Evolutionary conservation across 345 rosid genomes (phyloP), one percentile per base, ranked within the genome.

Genomic region (Moricandia moricandioides): DNA sequence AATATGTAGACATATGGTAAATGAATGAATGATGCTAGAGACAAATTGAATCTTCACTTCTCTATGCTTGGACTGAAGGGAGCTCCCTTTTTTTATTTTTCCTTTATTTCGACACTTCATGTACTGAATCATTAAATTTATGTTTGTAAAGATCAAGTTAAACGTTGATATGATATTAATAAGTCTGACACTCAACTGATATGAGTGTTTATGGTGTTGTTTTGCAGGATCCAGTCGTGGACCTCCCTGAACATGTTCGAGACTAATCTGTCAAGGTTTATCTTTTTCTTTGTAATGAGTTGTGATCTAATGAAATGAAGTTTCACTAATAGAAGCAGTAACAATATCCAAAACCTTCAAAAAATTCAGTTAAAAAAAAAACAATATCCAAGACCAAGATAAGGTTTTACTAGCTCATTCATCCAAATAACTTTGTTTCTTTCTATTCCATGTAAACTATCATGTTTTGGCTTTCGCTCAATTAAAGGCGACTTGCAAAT

Each of bases 21-120:
- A 74, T 79, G 82, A 79, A 30, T 79, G 24, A 74, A 79, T 79
- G 79, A 79, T 74, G 72, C 82, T 51, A 74, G 76, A 79, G 82
- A 69, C 72, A 73, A 55, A 6, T 74, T 79, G 72, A 75, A 24
- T 79, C 82, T 74, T 74, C 78, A 79, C 75, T 58, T 79, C 76
- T 70, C 82, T 64, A 74, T 79, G 79, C 72, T 79, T 79, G 82
- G 82, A 79, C 82, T 79, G 82, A 79, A 79, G 82, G 82, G 82
- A 79, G 82, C 82, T 79, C 82, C 82, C 82, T 79, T 26, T 69
- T 8, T 63, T 3, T 3, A 4, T 61, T 69, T 57, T 61, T 33
- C 35, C 2, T 0, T 35, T 65, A 45, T 17, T 34, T 47, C 40
- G 13, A 37, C 61, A 58, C 40, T 65, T 49, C 45, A 17, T 12